A percentile compares a stretch with the other conserved stretches of the same genome.
These are phyloP conservation scores for Lathyrus aphaca DNA, from an alignment of 306 rosid species.

Conservation along the genomic window DNA sequence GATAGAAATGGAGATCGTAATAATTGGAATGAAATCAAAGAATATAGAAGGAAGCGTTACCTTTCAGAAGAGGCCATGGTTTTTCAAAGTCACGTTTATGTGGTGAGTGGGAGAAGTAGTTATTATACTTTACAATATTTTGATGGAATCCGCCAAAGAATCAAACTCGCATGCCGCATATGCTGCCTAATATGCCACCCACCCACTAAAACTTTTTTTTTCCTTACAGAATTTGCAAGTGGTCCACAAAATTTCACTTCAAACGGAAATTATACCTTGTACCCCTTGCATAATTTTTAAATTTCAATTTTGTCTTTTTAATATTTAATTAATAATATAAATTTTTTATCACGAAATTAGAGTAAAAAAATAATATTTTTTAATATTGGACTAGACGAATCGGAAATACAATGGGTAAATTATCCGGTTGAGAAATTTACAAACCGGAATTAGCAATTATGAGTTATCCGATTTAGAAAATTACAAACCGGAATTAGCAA, in stretches of 20 bases:
- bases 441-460: too few relatives aligned
- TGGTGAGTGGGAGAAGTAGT: background rate
- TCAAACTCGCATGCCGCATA: conserved; percentile 10
- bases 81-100: background rate
- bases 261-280: too few relatives aligned
- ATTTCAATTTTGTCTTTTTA: too few relatives aligned
- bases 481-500: too few relatives aligned
- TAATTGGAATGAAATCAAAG: conserved; percentile 16
- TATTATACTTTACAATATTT: background rate
- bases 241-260: background rate
- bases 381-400: too few relatives aligned
- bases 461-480: too few relatives aligned
- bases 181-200: conserved; percentile 2
- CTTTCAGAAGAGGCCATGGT: conserved; percentile 54
- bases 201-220: background rate
- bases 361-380: too few relatives aligned
- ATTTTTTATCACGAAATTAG: too few relatives aligned
- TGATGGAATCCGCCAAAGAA: conserved; percentile 21
- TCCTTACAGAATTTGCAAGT: background rate
- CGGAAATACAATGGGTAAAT: too few relatives aligned
- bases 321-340: too few relatives aligned
- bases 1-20: conserved; percentile 12
- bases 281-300: too few relatives aligned
- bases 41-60: conserved; percentile 38
- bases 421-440: too few relatives aligned